Evolutionary conservation across 768 basidiomycete genomes (phyloP).

Genomic region (Lactarius indigo): DNA sequence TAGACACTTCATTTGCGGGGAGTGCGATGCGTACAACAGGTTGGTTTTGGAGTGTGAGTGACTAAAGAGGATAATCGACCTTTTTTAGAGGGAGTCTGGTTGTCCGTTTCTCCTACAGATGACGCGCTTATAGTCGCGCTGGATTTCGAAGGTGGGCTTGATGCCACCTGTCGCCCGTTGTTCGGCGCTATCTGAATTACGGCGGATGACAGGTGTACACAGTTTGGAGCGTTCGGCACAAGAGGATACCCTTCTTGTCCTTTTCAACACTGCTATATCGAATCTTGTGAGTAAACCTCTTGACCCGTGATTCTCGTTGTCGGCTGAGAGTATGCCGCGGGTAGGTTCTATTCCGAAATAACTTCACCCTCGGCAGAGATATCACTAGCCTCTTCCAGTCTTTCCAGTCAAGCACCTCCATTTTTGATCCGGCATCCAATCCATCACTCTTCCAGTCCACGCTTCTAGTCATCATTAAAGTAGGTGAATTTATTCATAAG

Average conservation of each 20-base stretch:
- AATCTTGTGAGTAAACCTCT: too few species aligned
- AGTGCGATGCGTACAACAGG: conserved; percentile 62
- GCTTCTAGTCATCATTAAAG: conserved; percentile 63
- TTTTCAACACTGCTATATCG: conserved; percentile 65
- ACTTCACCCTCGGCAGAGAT: conserved; percentile 59
- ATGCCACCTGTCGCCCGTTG: conserved; percentile 6
- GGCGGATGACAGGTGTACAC: conserved; percentile 43
- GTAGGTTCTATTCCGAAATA: conserved; percentile 63
- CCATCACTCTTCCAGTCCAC: conserved; percentile 58
- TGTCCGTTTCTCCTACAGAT: conserved; percentile 61
- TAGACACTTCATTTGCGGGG: conserved; percentile 62
- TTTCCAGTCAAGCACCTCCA: conserved; percentile 53
- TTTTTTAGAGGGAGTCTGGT: conserved; percentile 48
- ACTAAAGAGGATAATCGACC: too few species aligned
- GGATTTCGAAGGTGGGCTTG: conserved; percentile 54
- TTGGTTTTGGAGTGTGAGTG: too few species aligned
- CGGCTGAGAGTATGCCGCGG: too few species aligned
- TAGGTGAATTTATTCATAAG: conserved; percentile 13
- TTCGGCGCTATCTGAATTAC: too few species aligned
- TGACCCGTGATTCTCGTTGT: too few species aligned
- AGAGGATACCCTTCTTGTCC: conserved; percentile 58
- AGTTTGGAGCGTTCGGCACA: conserved; percentile 64
- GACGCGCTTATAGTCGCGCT: conserved; percentile 54
- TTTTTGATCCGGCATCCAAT: conserved; percentile 57
- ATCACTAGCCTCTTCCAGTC: conserved; percentile 60